phyloP scores from a whole-genome alignment of 768 basidiomycete genomes.

The Suillus ampliporus region DNA sequence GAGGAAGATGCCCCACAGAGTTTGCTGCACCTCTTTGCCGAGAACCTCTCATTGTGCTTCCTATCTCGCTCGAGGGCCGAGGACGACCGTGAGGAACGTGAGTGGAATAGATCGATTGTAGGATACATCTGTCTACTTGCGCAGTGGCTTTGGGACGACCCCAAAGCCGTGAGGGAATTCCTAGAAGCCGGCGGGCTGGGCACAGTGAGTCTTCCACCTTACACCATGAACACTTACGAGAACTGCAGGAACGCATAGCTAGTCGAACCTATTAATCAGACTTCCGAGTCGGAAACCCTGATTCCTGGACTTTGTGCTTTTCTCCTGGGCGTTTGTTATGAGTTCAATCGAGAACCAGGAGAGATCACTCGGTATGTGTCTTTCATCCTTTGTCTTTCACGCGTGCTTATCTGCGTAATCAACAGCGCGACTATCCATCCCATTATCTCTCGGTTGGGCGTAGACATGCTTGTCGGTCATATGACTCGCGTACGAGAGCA shows the following conservation, averaged over 20 bases:
- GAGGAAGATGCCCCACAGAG: constrained; percentile 72
- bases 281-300: constrained; percentile 81
- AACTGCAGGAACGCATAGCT: constrained; percentile 54
- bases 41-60: constrained; percentile 88
- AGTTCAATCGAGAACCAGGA: constrained; percentile 94
- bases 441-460: constrained; percentile 88
- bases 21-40: constrained; percentile 84
- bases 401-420: neutral
- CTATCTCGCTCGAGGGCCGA: constrained; percentile 65
- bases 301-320: constrained; percentile 92
- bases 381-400: neutral
- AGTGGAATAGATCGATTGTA: constrained; percentile 90
- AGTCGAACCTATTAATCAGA: constrained; percentile 93
- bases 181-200: constrained; percentile 89
- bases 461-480: constrained; percentile 86
- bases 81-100: constrained; percentile 72
- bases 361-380: constrained; percentile 85
- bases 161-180: constrained; percentile 85
- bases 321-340: constrained; percentile 92
- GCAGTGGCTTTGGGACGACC: constrained; percentile 98
- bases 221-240: neutral
- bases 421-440: constrained; percentile 83
- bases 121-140: constrained; percentile 83
- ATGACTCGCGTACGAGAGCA: constrained; percentile 91
- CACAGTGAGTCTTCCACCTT: constrained; percentile 62